Conservation (phyloP, 805 yeast species). For the Barnettozyma pratensis region DNA sequence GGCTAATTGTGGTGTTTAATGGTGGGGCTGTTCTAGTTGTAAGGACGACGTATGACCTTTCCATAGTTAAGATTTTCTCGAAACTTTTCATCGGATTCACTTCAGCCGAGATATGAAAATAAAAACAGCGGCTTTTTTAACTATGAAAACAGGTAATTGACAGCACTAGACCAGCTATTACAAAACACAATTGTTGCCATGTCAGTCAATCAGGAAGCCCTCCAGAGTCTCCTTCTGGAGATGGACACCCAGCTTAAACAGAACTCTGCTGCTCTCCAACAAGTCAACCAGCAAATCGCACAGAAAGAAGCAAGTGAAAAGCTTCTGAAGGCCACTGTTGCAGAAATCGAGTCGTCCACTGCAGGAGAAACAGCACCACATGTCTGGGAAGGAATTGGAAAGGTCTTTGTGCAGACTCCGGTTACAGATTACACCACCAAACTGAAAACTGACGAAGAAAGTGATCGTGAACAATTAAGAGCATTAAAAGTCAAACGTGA, state of each 20-base stretch:
- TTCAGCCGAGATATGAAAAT: neutral
- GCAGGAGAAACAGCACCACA: slow-evolving; percentile 28
- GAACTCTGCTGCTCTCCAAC: slow-evolving; percentile 53
- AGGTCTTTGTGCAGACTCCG: slow-evolving; percentile 51
- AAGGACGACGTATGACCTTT: too few relatives aligned
- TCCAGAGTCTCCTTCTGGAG: slow-evolving; percentile 50
- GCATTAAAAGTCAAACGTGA: slow-evolving; percentile 62
- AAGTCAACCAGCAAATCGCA: slow-evolving; percentile 42
- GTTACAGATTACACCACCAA: slow-evolving; percentile 41
- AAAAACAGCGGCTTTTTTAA: too few relatives aligned
- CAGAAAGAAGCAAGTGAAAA: slow-evolving; percentile 10
- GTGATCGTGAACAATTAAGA: slow-evolving; percentile 51
- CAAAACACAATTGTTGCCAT: slow-evolving; percentile 15
- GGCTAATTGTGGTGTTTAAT: neutral
- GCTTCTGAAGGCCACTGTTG: slow-evolving; percentile 4
- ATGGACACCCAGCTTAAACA: slow-evolving; percentile 60
- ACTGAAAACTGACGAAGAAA: slow-evolving; percentile 46
- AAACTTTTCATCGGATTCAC: neutral
- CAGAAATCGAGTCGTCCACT: slow-evolving; percentile 4
- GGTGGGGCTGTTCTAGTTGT: neutral
- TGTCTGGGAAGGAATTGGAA: slow-evolving; percentile 87
- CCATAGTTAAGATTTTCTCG: neutral
- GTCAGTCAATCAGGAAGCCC: slow-evolving; percentile 42
- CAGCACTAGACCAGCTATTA: neutral
- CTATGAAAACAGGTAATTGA: too few relatives aligned